phyloP scores from a whole-genome alignment of 1,284 basidiomycete species.

The Cutaneotrichosporon dermatis region DNA sequence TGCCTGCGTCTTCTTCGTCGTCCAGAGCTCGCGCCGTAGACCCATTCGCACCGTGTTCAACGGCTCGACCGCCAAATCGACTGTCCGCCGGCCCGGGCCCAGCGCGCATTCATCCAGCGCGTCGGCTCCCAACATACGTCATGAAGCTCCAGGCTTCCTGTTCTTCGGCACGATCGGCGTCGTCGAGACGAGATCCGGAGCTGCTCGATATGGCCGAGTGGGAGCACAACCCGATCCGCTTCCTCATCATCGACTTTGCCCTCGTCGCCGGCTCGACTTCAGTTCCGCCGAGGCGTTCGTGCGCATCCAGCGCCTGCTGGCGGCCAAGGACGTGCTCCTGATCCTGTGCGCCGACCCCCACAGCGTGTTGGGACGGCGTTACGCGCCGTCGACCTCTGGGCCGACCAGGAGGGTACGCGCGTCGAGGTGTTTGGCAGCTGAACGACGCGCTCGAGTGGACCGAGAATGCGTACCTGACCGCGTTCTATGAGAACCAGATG shows the following conservation, averaged over 20 bases:
- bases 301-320: constrained; percentile 76
- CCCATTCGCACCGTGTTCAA: constrained; percentile 78
- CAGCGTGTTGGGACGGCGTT: constrained; percentile 67
- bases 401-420: constrained; percentile 56
- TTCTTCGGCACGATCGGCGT: constrained; percentile 94
- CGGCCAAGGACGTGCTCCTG: constrained; percentile 70
- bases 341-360: constrained; percentile 74
- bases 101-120: constrained; percentile 82
- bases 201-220: constrained; percentile 72
- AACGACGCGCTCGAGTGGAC: constrained; percentile 96
- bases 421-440: constrained; percentile 79
- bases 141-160: constrained; percentile 79
- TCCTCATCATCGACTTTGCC: constrained; percentile 79
- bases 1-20: constrained; percentile 92
- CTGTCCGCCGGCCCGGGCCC: constrained; percentile 80
- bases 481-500: constrained; percentile 45
- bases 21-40: constrained; percentile 78
- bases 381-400: constrained; percentile 69
- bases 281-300: constrained; percentile 93
- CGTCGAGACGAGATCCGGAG: constrained; percentile 68
- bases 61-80: constrained; percentile 77
- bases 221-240: constrained; percentile 76
- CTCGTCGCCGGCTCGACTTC: constrained; percentile 90
- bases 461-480: constrained; percentile 72
- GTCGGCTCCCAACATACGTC: constrained; percentile 89